phyloP scores from a whole-genome alignment of 2,329 filamentous ascomycete species.

The Penicillium sp. region DNA sequence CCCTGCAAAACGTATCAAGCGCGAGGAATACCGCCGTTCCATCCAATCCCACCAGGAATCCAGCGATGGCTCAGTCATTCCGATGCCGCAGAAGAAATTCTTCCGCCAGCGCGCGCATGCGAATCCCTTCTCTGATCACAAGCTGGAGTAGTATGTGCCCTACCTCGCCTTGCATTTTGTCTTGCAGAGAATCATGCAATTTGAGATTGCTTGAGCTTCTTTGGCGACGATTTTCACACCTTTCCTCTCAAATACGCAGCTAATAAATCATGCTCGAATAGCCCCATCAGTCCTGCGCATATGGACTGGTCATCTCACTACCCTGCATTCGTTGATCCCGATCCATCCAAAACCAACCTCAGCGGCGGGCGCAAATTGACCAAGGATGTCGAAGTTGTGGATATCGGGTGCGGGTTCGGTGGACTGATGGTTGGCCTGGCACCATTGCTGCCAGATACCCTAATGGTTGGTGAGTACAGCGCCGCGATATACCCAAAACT shows the following conservation, averaged over 20 bases:
- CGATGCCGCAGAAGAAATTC: slow-evolving; percentile 89
- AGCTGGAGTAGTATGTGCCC: slow-evolving; percentile 73
- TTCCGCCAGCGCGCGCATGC: slow-evolving; percentile 95
- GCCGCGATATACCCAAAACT: not conserved
- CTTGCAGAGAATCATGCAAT: not conserved
- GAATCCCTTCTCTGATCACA: slow-evolving; percentile 96
- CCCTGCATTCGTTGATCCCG: slow-evolving; percentile 64
- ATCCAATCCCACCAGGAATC: slow-evolving; percentile 20
- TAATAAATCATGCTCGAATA: slow-evolving; percentile 39
- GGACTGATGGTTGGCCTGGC: slow-evolving; percentile 84
- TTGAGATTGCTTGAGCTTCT: not conserved
- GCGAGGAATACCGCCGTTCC: slow-evolving; percentile 59
- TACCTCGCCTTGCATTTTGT: not conserved
- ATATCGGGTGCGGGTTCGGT: slow-evolving; percentile 96
- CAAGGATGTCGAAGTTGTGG: slow-evolving; percentile 82
- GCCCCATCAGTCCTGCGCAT: slow-evolving; percentile 71
- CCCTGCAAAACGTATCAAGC: slow-evolving; percentile 62
- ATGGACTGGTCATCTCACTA: slow-evolving; percentile 93
- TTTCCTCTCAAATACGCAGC: slow-evolving; percentile 2
- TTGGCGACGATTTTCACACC: not conserved
- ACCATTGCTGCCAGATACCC: slow-evolving; percentile 73
- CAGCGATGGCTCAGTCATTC: slow-evolving; percentile 40
- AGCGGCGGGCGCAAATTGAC: slow-evolving; percentile 46
- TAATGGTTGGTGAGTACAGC: slow-evolving; percentile 69
- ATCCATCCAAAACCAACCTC: slow-evolving; percentile 33